Evolutionary conservation across 768 basidiomycete species (phyloP).

Genomic region (Sistotremastrum niveocremeum): DNA sequence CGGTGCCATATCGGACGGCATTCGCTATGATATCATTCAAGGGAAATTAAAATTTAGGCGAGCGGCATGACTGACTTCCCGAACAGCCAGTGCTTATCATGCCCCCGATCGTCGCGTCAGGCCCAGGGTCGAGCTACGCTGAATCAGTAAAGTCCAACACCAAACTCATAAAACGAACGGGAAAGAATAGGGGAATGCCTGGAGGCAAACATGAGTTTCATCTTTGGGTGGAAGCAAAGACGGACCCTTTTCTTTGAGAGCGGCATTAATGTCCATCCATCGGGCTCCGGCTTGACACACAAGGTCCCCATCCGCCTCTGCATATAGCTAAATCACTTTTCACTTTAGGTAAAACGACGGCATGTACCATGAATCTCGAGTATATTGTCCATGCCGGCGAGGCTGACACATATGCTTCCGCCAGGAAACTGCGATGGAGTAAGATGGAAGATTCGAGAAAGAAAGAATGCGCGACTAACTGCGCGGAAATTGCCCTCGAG

Average conservation of each 20-base stretch:
- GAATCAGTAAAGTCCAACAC: neutral
- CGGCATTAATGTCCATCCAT: slow-evolving; percentile 69
- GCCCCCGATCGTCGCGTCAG: slow-evolving; percentile 73
- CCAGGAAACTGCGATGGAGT: slow-evolving; percentile 18
- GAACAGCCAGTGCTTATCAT: slow-evolving; percentile 84
- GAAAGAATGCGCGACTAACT: slow-evolving; percentile 23
- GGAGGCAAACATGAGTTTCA: neutral
- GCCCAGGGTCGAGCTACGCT: slow-evolving; percentile 53
- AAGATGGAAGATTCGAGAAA: neutral
- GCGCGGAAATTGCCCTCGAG: slow-evolving; percentile 80
- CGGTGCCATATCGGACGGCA: slow-evolving; percentile 78
- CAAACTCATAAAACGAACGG: slow-evolving; percentile 30
- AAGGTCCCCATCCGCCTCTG: slow-evolving; percentile 62
- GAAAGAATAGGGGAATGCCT: slow-evolving; percentile 71
- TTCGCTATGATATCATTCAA: slow-evolving; percentile 33
- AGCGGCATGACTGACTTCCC: slow-evolving; percentile 42
- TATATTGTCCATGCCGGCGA: slow-evolving; percentile 55
- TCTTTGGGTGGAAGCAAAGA: neutral
- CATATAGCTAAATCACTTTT: slow-evolving; percentile 10
- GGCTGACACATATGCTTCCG: slow-evolving; percentile 55
- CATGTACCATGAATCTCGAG: slow-evolving; percentile 38
- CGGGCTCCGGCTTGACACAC: slow-evolving; percentile 62
- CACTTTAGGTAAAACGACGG: neutral
- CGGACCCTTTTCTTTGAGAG: slow-evolving; percentile 43
- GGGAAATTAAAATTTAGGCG: neutral